These are phyloP conservation scores for Candolleomyces eurysporus DNA, from an alignment of 768 basidiomycete species.

Conservation along the genomic window DNA sequence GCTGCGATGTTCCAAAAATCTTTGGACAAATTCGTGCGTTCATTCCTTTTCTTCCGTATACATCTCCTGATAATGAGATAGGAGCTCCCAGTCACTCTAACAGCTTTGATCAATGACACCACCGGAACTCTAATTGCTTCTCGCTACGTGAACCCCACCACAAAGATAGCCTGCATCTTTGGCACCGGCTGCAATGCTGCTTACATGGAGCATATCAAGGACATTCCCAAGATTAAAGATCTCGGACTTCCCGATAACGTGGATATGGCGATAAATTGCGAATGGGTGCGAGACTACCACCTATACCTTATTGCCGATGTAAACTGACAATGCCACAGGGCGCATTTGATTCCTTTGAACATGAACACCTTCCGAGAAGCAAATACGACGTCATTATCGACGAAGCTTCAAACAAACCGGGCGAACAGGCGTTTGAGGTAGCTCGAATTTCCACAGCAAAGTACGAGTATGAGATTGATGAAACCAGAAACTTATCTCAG, in stretches of 20 bases:
- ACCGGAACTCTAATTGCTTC: constrained; percentile 98
- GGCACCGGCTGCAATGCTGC: constrained; percentile 99
- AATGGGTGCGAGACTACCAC: constrained; percentile 64
- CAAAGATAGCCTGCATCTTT: constrained; percentile 94
- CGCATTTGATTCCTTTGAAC: constrained; percentile 94
- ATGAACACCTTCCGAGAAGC: constrained; percentile 92
- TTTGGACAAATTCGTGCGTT: constrained; percentile 70
- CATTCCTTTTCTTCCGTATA: not conserved
- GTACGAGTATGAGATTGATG: not conserved
- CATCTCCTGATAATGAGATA: constrained; percentile 25
- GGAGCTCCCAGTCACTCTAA: constrained; percentile 81
- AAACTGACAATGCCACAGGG: constrained; percentile 50
- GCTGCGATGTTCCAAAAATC: constrained; percentile 90
- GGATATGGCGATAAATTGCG: constrained; percentile 95
- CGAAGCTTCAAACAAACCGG: constrained; percentile 93
- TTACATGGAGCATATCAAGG: constrained; percentile 88
- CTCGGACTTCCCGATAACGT: constrained; percentile 63
- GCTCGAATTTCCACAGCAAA: constrained; percentile 9
- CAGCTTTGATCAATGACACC: constrained; percentile 95
- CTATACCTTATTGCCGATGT: not conserved
- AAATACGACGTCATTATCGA: constrained; percentile 94
- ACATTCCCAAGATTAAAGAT: constrained; percentile 81
- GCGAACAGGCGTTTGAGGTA: constrained; percentile 91
- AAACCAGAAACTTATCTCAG: constrained; percentile 87
- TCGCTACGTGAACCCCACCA: constrained; percentile 87